phyloP scores from a whole-genome alignment of 83 land plant genomes.

The Picea engelmannii region DNA sequence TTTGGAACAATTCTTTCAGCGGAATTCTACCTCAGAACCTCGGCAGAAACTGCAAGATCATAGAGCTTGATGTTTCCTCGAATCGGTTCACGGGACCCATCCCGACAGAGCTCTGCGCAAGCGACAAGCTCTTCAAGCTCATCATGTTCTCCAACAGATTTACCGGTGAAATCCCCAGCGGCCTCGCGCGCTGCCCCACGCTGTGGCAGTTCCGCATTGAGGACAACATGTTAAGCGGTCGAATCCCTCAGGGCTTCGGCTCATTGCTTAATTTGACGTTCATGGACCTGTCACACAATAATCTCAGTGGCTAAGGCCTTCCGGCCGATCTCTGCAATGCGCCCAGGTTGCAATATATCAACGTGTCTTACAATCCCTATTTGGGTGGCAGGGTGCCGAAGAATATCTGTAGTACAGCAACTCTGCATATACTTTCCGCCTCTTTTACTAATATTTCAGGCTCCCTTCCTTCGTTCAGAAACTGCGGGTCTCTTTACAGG shows the following conservation, averaged over 20 bases:
- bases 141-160: conserved; percentile 65
- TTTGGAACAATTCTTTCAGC: conserved; percentile 68
- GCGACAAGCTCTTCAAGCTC: conserved; percentile 47
- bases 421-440: conserved; percentile 54
- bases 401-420: conserved; percentile 42
- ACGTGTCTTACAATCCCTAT: conserved; percentile 58
- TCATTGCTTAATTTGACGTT: conserved; percentile 37
- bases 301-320: conserved; percentile 34
- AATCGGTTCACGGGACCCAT: conserved; percentile 60
- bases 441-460: conserved; percentile 31
- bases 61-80: conserved; percentile 56
- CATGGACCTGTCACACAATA: conserved; percentile 60
- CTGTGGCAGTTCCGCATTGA: conserved; percentile 55
- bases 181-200: conserved; percentile 40
- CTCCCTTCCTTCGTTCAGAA: conserved; percentile 41
- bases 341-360: conserved; percentile 45
- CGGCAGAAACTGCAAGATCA: conserved; percentile 46
- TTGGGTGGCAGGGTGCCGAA: conserved; percentile 25
- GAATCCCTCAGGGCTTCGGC: conserved; percentile 67
- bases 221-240: conserved; percentile 59
- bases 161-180: conserved; percentile 31
- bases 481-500: conserved; percentile 42
- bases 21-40: conserved; percentile 52
- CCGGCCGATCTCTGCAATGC: conserved; percentile 47
- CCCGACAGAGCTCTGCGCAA: conserved; percentile 44